Evolutionary conservation across 768 basidiomycete species (phyloP), one percentile per base, ranked within the genome.

Genomic region (Lactarius hengduanensis): DNA sequence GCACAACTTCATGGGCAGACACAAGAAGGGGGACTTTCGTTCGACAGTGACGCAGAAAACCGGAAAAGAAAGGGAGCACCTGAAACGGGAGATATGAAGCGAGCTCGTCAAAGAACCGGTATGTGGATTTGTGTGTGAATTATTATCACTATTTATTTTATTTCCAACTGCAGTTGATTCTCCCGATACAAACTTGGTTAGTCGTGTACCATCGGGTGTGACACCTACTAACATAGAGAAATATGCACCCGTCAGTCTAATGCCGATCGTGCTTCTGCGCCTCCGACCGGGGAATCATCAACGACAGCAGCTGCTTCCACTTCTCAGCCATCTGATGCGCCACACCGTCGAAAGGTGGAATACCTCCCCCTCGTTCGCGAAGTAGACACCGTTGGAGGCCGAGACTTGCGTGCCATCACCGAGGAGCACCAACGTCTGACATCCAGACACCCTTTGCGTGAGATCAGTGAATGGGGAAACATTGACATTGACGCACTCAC

Each of bases 401-500:
- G 94, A 70, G 90, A 96, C 76, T 73, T 94, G 40, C 82, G 86
- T 57, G 70, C 78, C 13, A 77, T 96, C 63, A 85, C 90, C 60
- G 78, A 81, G 15, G 92, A 93, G 71, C 80, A 84, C 62, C 71
- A 76, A 36, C 82, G 79, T 40, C 47, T 76, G n/a, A 80, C 83
- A 56, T 40, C 59, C 79, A 82, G 61, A 84, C 90, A 54, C 81
- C 84, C 7, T 75, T 90, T 72, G 83, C 90, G 64, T 22, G 85
- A 89, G 59, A 83, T 92, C 69, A 87, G 88, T 73, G 93, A 96
- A 61, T 93, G 95, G 87, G 94, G 93, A 26, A 82, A 81, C 9
- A 85, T 96, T 59, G 96, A 98, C 72, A 87, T 98, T 65, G 95
- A 97, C 73, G 87, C 87, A n/a, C 81, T 99, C 59, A 88, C 88